Base-by-base conservation (phyloP, 1,284 basidiomycete species). In the Ceraceosorus guamensis region DNA sequence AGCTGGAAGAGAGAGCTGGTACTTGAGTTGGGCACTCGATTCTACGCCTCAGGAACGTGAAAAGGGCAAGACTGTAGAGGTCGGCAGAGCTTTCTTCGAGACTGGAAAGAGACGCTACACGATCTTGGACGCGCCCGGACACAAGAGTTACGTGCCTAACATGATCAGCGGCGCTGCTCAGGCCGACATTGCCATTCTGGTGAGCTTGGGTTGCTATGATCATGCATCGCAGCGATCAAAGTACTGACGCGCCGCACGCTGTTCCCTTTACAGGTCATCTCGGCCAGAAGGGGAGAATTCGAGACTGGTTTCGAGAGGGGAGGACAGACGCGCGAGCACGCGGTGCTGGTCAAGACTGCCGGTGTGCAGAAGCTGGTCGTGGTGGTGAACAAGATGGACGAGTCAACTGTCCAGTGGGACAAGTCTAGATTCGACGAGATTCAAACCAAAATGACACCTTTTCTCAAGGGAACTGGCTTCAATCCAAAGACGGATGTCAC, bases 331-430 rank as follows among this genome's bases (percentile, higher is more conserved):
- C 67, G 73, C 18, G 73, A 76, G 65, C 73, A 76, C 53, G 73
- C 69, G 31, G 66, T 76, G 59, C 64, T 76, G 16, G 72, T 75
- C 62, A 75, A 75, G 66, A 76, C 73, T 5, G 72, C 72, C 8
- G 73, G 73, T 61, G 73, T 76, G 33, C 73, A 75, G 64, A 68
- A 67, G 16, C 57, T 76, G 34, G 65, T 76, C 45, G 68, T 76
- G 34, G 73, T 75, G 30, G 65, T 76, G 50, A 76, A 76, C 65
- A 76, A 76, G 68, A 76, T 76, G 73, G 73, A 76, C 65, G 73
- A 76, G 54, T 45, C 66, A 31, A 75, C 72, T 3, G 72, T 75
- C 45, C 56, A 72, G 48, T 76, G 72, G 72, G 58, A 68, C 51
- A 53, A 76, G 62, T 59, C 58, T 55, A 65, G 73, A 24, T 76